Evolutionary conservation across 75 land plant species (phyloP).

Genomic region (Isoetes taiwanensis): DNA sequence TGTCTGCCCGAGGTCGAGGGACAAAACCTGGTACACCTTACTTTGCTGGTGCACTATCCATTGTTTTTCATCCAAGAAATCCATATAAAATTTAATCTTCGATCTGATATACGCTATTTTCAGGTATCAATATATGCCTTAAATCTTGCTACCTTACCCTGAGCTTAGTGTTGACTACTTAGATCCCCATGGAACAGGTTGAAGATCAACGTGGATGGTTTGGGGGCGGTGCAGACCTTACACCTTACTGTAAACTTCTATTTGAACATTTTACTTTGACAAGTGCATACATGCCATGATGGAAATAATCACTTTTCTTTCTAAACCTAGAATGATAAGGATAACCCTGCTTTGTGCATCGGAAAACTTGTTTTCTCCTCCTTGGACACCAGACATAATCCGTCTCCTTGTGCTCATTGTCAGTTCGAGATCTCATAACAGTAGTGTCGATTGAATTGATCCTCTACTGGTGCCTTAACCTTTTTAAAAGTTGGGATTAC

Average conservation of each 20-base stretch:
- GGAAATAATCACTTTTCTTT: neutral
- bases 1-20: conserved; percentile 23
- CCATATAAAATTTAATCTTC: conserved; percentile 31
- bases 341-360: no score
- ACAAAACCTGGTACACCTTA: conserved; percentile 23
- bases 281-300: neutral
- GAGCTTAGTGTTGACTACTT: neutral
- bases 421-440: no score
- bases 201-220: conserved; percentile 32
- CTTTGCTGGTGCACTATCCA: conserved; percentile 37
- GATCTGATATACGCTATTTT: conserved; percentile 36
- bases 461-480: no score
- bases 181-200: conserved; percentile 5
- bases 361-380: no score
- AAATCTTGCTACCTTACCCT: neutral
- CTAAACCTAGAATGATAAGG: neutral
- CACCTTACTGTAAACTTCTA: conserved; percentile 27
- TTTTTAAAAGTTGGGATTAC: no score
- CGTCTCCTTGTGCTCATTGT: neutral
- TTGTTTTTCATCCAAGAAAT: conserved; percentile 32
- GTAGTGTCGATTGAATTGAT: no score
- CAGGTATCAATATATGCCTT: conserved; percentile 12
- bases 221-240: conserved; percentile 42
- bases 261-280: neutral
- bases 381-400: neutral